These are phyloP conservation scores for Cercophora scortea DNA, from an alignment of 495 filamentous ascomycete genomes.

Conservation along the genomic window DNA sequence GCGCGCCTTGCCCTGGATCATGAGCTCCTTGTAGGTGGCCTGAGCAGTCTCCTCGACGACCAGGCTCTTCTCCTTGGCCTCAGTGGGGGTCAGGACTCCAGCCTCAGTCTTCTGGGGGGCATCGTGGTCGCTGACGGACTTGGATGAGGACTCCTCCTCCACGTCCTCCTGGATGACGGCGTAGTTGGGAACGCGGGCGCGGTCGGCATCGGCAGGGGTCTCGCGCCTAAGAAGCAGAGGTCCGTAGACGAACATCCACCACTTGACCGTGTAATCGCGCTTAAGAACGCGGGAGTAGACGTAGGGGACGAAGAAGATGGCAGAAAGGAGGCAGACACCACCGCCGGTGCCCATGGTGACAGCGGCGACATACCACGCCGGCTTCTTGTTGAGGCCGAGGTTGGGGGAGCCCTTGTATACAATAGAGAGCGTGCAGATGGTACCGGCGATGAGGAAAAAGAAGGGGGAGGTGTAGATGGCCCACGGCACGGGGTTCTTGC, in stretches of 20 bases:
- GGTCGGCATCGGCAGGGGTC: conserved; percentile 22
- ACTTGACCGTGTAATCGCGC: conserved; percentile 48
- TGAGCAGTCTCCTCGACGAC: conserved; percentile 27
- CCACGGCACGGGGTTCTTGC: conserved; percentile 48
- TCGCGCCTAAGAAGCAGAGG: conserved; percentile 45
- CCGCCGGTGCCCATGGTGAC: conserved; percentile 52
- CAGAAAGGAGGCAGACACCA: conserved; percentile 42
- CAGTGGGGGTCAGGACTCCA: conserved; percentile 5
- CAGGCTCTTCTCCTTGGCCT: conserved; percentile 37
- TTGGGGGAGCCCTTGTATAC: conserved; percentile 45
- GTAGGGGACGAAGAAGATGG: conserved; percentile 58
- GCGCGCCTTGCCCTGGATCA: conserved; percentile 39
- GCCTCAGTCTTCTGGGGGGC: conserved; percentile 6
- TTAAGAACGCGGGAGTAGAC: conserved; percentile 51
- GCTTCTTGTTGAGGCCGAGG: conserved; percentile 38
- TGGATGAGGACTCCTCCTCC: conserved; percentile 12
- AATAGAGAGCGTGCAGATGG: conserved; percentile 58
- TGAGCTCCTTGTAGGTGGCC: conserved; percentile 47
- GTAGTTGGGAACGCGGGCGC: conserved; percentile 32
- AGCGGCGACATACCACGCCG: conserved; percentile 39
- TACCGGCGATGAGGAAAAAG: conserved; percentile 54
- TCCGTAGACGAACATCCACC: conserved; percentile 50
- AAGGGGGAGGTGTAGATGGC: conserved; percentile 51
- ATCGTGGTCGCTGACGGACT: conserved; percentile 13
- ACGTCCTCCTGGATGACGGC: conserved; percentile 50